phyloP scores from a whole-genome alignment of 352 stramenopile species.

The Phytophthora cryptogea region DNA sequence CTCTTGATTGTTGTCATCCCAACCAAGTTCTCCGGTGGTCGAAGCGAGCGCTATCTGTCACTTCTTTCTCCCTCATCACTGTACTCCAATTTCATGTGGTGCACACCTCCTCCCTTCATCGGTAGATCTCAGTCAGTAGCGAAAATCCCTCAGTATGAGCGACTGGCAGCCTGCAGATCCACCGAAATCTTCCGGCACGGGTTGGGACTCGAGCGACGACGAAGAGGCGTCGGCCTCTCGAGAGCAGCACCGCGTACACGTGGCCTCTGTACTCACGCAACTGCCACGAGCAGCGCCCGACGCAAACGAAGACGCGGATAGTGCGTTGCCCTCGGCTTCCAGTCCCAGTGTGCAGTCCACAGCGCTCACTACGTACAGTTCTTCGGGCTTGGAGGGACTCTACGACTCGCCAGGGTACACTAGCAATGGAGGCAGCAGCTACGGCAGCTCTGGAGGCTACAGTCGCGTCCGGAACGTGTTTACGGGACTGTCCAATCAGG shows the following conservation, averaged over 20 bases:
- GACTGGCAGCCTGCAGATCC: constrained; percentile 14
- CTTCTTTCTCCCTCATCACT: constrained; percentile 1
- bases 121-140: constrained; percentile 28
- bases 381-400: constrained; percentile 49
- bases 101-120: constrained; percentile 10
- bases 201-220: constrained; percentile 31
- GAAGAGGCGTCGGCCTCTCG: constrained; percentile 24
- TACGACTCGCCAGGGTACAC: constrained; percentile 55
- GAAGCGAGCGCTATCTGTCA: constrained; percentile 1
- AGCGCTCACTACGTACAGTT: constrained; percentile 52
- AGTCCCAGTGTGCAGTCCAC: constrained; percentile 43
- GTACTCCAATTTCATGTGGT: constrained; percentile 16
- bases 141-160: constrained; percentile 23
- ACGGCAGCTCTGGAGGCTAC: constrained; percentile 29
- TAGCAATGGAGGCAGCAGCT: constrained; percentile 36
- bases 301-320: constrained; percentile 16
- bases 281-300: constrained; percentile 29
- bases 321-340: constrained; percentile 2
- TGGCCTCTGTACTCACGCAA: constrained; percentile 39
- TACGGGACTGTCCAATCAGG: constrained; percentile 89
- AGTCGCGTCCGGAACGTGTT: constrained; percentile 44
- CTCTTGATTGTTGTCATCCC: background rate
- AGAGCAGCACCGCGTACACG: constrained; percentile 33
- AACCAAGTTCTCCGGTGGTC: constrained; percentile 1
- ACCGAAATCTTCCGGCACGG: background rate